Base-by-base conservation (phyloP, 1,139 yeast species). In the Geotrichum phurueaensis region DNA sequence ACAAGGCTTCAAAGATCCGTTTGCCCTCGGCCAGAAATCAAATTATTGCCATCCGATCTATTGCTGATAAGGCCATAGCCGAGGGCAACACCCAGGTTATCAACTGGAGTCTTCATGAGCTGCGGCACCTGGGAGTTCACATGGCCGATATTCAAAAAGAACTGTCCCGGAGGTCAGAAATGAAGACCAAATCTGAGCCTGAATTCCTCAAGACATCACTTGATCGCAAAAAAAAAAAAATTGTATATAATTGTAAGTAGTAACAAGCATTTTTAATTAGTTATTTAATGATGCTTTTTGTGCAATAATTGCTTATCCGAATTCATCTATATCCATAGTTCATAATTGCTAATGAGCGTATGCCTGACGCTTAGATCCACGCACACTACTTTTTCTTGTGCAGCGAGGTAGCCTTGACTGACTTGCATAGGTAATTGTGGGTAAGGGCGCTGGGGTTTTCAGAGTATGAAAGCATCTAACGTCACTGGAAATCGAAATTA, bases 31-130 rank as follows among this genome's bases (percentile, higher is more conserved):
- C 51, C 9, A 43, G 31, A 12, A 33, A 22, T 2, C 60, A 55
- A 49, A 55, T 58, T 20, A 48, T 57, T 12, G 54, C 43, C 18
- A 27, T 60, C 18, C 50, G 62, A n/a, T 55, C 61, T 7, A 62
- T 62, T 18, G 53, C 56, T 3, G 62, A 62, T 51, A 49, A 54
- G 49, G 64, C 64, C n/a, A 55, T 59, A 50, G 25, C 39, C 5
- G 64, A 62, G 54, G 36, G 53, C n/a, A 54, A 61, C 48, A 4
- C 49, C 1, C 13, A 20, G 6, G 61, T 61, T n/a, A 43, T 62
- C 18, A 15, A 58, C 48, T 62, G 64, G 64, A 55, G 43, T n/a
- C 18, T 60, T 2, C 57, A 56, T 43, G 64, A 62, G 29, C 58
- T 57, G 4, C 51, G 59, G 12, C 61, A 53, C 27, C 25, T 60